phyloP scores from a whole-genome alignment of 805 yeast genomes.

The Candida mattraensis region DNA sequence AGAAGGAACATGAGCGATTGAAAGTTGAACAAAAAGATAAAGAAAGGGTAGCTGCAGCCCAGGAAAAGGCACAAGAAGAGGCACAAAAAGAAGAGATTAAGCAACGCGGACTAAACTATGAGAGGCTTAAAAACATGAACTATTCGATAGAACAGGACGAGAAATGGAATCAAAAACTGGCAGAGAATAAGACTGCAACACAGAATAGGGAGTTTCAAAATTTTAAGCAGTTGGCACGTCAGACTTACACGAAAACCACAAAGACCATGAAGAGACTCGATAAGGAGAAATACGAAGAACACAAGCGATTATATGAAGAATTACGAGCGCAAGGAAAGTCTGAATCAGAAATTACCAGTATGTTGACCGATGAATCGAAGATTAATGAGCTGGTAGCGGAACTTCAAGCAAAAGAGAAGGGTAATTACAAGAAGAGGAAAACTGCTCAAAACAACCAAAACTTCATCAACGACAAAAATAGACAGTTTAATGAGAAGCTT shows the following conservation, averaged over 20 bases:
- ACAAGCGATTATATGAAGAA: constrained; percentile 32
- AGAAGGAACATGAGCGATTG: constrained; percentile 33
- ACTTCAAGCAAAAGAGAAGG: constrained; percentile 38
- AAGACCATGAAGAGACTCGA: constrained; percentile 31
- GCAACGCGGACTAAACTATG: constrained; percentile 41
- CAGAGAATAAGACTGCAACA: constrained; percentile 28
- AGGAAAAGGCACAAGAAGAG: constrained; percentile 39
- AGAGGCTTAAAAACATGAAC: constrained; percentile 48
- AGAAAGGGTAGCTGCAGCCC: constrained; percentile 33
- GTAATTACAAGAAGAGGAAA: constrained; percentile 39
- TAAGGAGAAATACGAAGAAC: constrained; percentile 42
- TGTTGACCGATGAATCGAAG: constrained; percentile 37
- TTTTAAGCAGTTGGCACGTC: constrained; percentile 56
- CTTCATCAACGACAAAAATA: constrained; percentile 69
- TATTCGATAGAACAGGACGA: constrained; percentile 66
- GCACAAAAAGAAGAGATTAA: constrained; percentile 36
- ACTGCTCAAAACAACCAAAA: constrained; percentile 30
- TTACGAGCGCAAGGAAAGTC: constrained; percentile 25
- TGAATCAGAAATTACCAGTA: constrained; percentile 23
- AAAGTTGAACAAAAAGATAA: constrained; percentile 24
- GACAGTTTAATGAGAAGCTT: constrained; percentile 69
- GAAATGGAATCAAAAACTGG: constrained; percentile 52
- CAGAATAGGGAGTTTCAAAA: constrained; percentile 45
- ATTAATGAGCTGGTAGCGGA: constrained; percentile 35
- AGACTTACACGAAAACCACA: constrained; percentile 57